Evolutionary conservation across 179 eudicot species (phyloP), one percentile per base, ranked within the genome.

Genomic region (Silene noctiflora): DNA sequence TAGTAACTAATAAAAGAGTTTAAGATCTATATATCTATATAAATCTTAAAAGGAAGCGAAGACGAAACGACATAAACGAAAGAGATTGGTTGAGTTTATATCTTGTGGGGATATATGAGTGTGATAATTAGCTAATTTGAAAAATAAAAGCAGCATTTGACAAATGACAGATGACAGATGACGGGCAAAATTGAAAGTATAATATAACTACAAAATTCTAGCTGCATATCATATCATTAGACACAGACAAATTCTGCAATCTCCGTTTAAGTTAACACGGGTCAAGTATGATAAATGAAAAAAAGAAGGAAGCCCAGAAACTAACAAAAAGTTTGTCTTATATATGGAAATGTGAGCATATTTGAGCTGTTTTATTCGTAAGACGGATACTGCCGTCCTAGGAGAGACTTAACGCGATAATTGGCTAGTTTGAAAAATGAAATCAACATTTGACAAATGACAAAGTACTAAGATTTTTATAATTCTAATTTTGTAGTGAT

Each of bases 61-160:
- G 27, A 6, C 3, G 66, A 61, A 61, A 14, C 51, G 13, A 44
- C 51, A 2, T 10, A 0, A 11, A 10, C 51, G 51, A 44, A 44
- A 5, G 59, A 16, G 59, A 14, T 17, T 55, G 59, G 59, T 17
- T 16, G 17, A 31, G 44, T 66, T 31, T 66, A 31, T 31, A 39
- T 66, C 48, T 29, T 66, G 69, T 66, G 33, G 67, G 67, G n/a
- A 13, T 63, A 12, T 25, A 63, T 29, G 6, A 16, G 16, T 1
- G 12, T 13, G 33, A 29, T 65, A 27, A 65, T 65, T 65, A 51
- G 24, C 48, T 33, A 3, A 10, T 7, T 67, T 19, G 27, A 35
- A 39, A n/a, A 31, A 66, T 67, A 53, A 67, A 67, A 39, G 53
- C 71, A 35, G 2, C 71, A 33, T 17, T 33, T 67, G 51, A 67